Base-by-base conservation (phyloP, 352 stramenopile species). In the Phytophthora cryptogea region DNA sequence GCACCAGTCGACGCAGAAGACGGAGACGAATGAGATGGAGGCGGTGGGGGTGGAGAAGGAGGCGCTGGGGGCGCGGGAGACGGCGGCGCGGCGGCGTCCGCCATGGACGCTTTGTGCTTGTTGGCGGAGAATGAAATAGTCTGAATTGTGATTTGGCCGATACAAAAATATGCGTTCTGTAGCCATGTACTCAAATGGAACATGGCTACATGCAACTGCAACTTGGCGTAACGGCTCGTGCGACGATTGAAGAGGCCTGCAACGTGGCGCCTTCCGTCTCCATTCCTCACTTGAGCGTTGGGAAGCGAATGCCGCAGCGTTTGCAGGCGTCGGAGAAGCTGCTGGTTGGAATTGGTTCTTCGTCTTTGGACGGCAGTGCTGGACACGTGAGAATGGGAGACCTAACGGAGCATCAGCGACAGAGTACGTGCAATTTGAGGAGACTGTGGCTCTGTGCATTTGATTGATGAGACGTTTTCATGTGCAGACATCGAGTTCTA, bases 401-500 rank as follows among this genome's bases (percentile, higher is more conserved):
- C 27, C 32, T 41, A 31, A 45, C 36, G 14, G 17, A 36, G 13
- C 47, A 64, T 33, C 39, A 68, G 36, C 59, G 53, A 16, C 59
- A 72, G 40, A 68, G 64, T 72, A 20, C 46, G 64, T 40, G 37
- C 10, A 3, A 2, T 20, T 40, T 14, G 23, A 20, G 20, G 20
- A 8, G 32, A 31, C 3, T 46, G 17, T 13, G 14, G 8, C n/a
- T 39, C 5, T 32, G 28, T 4, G 13, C 9, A 48, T 33, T 23
- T 52, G 35, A 54, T 9, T 33, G 26, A 30, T 7, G 13, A 4
- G 8, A 2, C 31, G 27, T 8, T 9, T 7, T 30, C 40, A 9
- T 9, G 5, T 44, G 8, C 42, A 82, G 76, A 59, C 35, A 59
- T 86, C 26, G 70, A 79, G 37, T 79, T 68, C 63, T 92, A 91